Base-by-base conservation (phyloP, 768 basidiomycete species). In the Russula dissimulans region DNA sequence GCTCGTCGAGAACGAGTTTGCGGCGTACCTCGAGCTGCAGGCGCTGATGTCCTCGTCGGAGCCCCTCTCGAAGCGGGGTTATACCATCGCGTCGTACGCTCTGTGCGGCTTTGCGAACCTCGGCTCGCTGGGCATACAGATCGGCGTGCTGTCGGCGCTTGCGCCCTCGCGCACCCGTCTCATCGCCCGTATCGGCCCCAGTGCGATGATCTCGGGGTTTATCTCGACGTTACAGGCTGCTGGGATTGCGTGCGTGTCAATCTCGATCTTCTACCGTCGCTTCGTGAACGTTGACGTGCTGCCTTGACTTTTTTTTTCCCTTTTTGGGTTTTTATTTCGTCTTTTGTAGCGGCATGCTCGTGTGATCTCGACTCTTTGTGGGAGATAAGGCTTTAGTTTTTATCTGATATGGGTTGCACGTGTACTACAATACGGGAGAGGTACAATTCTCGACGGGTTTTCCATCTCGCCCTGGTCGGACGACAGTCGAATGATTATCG, bases 71-170 rank as follows among this genome's bases (percentile, higher is more conserved):
- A 77, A 72, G 34, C 89, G 88, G 59, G 89, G 84, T 22, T 92
- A 78, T 73, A 87, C 86, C 54, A 93, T 95, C 66, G 84, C 87
- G 14, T 84, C 87, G 38, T 95, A 94, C 70, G 85, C 87, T 15
- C 83, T 95, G 15, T 94, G 91, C 71, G 94, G 94, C 11, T 95
- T 95, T 68, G 90, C 90, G 61, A 95, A 95, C 70, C 76, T 91
- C 48, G 83, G 87, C 57, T 89, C 89, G 6, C 76, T 93, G 29
- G 93, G 92, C 68, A 91, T 95, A 66, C 89, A 93, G 71, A 82
- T 89, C 61, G 87, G 87, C 68, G 87, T 89, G 69, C 76, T 89
- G 51, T 76, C 78, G 47, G 83, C 85, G 26, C 76, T 89, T 29
- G 87, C 87, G 22, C 87, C 87, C 3, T 76, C 85, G 26, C 81